A percentile compares a stretch with the other conserved stretches of the same genome.
Conservation (phyloP, 2,329 filamentous ascomycete genomes). For the Colletotrichum zoysiae region DNA sequence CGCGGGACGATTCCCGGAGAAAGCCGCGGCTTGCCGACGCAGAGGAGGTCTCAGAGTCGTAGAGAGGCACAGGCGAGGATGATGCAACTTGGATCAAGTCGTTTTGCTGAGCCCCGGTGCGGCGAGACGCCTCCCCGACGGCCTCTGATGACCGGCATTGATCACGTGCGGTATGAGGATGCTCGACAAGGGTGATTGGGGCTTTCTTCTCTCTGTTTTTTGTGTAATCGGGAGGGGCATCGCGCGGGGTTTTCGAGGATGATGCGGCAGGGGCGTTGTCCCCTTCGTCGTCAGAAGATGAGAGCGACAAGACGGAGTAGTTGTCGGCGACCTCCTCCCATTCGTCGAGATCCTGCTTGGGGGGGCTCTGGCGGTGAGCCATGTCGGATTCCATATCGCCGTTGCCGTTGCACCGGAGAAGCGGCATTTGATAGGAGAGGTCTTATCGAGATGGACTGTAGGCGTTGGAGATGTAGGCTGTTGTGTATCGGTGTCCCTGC, state of each 20-base stretch:
- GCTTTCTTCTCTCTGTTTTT: not conserved
- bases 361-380: slow-evolving; percentile 1
- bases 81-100: not conserved
- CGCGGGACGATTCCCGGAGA: not conserved
- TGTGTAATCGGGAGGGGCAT: not conserved
- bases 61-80: not conserved
- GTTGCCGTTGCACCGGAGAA: not conserved
- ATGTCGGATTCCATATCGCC: not conserved
- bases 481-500: no score
- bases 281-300: slow-evolving; percentile 43
- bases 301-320: slow-evolving; percentile 47
- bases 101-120: no score
- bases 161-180: not conserved
- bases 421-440: not conserved
- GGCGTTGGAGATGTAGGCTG: not conserved
- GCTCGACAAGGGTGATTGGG: not conserved
- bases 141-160: not conserved
- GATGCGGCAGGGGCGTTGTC: not conserved
- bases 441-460: not conserved
- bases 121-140: not conserved
- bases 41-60: not conserved
- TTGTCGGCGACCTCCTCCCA: slow-evolving; percentile 47
- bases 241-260: not conserved
- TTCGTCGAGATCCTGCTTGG: slow-evolving; percentile 39
- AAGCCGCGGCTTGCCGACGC: not conserved